A percentile compares a stretch with the other conserved stretches of the same genome.
These are phyloP conservation scores for Saccharomycopsis vini DNA, from an alignment of 805 yeast species.

Conservation along the genomic window DNA sequence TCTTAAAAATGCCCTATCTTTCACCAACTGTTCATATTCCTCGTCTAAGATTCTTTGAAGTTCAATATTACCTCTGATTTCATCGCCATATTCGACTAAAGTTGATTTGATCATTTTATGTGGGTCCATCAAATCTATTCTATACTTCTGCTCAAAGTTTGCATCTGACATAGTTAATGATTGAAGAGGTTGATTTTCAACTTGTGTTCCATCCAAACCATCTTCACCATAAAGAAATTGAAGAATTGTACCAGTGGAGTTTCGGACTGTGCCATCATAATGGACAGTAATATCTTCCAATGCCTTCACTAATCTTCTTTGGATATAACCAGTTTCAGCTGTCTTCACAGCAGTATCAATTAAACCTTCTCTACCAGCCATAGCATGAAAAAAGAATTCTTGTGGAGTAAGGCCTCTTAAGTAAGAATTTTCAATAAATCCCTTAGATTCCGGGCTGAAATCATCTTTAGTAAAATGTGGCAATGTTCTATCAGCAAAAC, in stretches of 20 bases:
- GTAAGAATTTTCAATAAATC: slow-evolving; percentile 95
- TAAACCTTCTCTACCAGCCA: slow-evolving; percentile 99
- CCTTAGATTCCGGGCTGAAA: slow-evolving; percentile 96
- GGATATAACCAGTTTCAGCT: slow-evolving; percentile 97
- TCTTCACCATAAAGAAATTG: slow-evolving; percentile 98
- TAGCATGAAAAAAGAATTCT: slow-evolving; percentile 97
- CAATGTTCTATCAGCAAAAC: slow-evolving; percentile 89
- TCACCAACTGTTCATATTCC: slow-evolving; percentile 69
- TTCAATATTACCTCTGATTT: slow-evolving; percentile 81
- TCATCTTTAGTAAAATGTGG: slow-evolving; percentile 99
- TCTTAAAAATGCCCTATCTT: slow-evolving; percentile 76
- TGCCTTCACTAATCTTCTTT: slow-evolving; percentile 95
- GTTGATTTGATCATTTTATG: slow-evolving; percentile 57
- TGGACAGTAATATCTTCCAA: slow-evolving; percentile 96
- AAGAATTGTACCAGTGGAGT: slow-evolving; percentile 91
- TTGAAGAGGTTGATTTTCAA: slow-evolving; percentile 91
- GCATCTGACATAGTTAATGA: slow-evolving; percentile 89
- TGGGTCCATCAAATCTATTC: slow-evolving; percentile 77
- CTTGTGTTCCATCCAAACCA: slow-evolving; percentile 97
- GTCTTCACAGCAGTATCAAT: slow-evolving; percentile 99
- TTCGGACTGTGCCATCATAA: slow-evolving; percentile 96
- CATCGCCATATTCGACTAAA: slow-evolving; percentile 79
- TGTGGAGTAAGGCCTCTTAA: slow-evolving; percentile 97
- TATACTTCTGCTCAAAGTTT: slow-evolving; percentile 73
- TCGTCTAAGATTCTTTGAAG: slow-evolving; percentile 73